These are phyloP conservation scores for Ustilago shanxiensis DNA, from an alignment of 1,284 basidiomycete genomes.

Conservation along the genomic window DNA sequence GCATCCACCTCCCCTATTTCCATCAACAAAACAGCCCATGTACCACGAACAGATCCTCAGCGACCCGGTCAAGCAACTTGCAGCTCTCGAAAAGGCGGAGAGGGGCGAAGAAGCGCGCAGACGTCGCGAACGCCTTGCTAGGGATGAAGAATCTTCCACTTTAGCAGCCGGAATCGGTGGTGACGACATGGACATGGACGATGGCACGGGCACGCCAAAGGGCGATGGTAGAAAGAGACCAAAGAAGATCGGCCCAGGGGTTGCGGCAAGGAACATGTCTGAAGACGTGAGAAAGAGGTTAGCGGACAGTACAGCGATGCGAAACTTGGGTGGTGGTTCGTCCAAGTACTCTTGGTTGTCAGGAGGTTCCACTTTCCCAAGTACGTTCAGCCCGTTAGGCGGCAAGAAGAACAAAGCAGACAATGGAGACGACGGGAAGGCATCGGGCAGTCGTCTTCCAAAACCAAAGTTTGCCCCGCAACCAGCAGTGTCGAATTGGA, in stretches of 20 bases:
- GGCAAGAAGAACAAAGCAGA: conserved; percentile 43
- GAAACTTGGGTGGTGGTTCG: conserved; percentile 59
- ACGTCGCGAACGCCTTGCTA: conserved; percentile 55
- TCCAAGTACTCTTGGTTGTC: conserved; percentile 62
- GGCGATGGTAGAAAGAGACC: conserved; percentile 47
- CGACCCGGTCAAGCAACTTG: conserved; percentile 63
- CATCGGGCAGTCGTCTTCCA: conserved; percentile 44
- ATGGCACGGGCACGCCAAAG: conserved; percentile 36
- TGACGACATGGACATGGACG: conserved; percentile 45
- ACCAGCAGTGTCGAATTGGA: conserved; percentile 36
- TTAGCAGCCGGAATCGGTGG: conserved; percentile 31
- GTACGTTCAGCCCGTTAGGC: conserved; percentile 33
- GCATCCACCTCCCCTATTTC: conserved; percentile 56
- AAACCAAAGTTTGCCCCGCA: conserved; percentile 66
- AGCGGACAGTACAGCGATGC: conserved; percentile 68
- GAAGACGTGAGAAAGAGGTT: conserved; percentile 67
- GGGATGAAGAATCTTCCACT: conserved; percentile 61
- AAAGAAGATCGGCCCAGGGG: conserved; percentile 57
- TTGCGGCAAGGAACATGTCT: conserved; percentile 63
- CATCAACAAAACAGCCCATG: conserved; percentile 42
- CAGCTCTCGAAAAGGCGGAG: conserved; percentile 66
- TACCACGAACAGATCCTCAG: conserved; percentile 65
- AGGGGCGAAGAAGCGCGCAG: conserved; percentile 62
- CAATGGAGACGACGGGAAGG: conserved; percentile 25
- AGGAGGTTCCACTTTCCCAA: conserved; percentile 26